Evolutionary conservation across 345 rosid species (phyloP), one percentile per base, ranked within the genome.

Genomic region (Gossypium ekmanianum): DNA sequence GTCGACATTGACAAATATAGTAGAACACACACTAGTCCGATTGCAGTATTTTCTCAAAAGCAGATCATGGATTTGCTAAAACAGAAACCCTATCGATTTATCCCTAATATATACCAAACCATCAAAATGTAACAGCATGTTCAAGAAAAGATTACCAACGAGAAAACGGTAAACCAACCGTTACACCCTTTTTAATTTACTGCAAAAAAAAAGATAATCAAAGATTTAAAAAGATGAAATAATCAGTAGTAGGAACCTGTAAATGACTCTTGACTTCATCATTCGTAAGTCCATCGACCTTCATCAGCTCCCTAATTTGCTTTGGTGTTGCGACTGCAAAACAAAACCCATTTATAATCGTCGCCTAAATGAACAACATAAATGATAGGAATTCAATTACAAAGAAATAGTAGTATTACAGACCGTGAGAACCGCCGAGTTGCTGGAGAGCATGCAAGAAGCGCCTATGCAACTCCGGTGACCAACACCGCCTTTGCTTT

Each of bases 191-290:
- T 29, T 29, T 29, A 29, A 29, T 29, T 29, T 29, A 29, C 34
- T 29, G 34, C 34, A 3, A 29, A 29, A 29, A 27, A 27, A 27
- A 27, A 3, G 39, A 13, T 48, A 68, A 10, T 17, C 10, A 17
- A 54, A 29, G 29, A 71, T 52, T 34, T 34, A 6, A 34, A 4
- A 67, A 44, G 24, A 48, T 26, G 3, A 13, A 22, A 4, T 26
- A 16, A 50, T 17, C 61, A 41, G 50, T 22, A 47, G 52, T 13
- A 52, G 45, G 22, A 61, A 94, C 98, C 98, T 94, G 98, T 78
- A 94, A 86, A 90, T 94, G 98, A 84, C 98, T 94, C 83, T 94
- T 94, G 18, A 94, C 98, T 91, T 94, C 98, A 78, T 92, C 98
- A 34, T 92, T 94, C 9, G 95, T 90, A 18, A 94, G 88, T 63